Evolutionary conservation across 805 yeast genomes (phyloP), one percentile per base, ranked within the genome.

Genomic region (Cyberlindnera bimundalis): DNA sequence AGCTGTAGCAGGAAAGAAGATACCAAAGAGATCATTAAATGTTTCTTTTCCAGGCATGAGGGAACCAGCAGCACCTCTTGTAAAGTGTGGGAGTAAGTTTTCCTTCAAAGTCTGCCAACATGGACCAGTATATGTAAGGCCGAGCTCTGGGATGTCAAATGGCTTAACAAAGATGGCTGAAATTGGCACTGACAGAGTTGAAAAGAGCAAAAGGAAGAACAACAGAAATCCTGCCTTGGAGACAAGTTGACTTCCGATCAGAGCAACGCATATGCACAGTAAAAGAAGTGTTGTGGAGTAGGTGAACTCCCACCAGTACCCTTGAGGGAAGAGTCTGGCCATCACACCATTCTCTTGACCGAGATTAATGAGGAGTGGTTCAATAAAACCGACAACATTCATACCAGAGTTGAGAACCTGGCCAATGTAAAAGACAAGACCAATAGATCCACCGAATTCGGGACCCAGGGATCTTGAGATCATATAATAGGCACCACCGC

Each of bases 401-500:
- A 93, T 74, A 30, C 96, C 89, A 35, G 89, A 74, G 60, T 93
- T 93, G 43, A 93, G 69, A 8, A 90, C 89, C 65, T 93, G 99
- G 1, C 99, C 99, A 39, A 93, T 71, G 57, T 84, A 95, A 61
- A 93, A 93, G 18, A 93, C 91, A 21, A 93, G 71, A 1, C 99
- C 99, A 48, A 93, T 91, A 4, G 96, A 84, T 4, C 99, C 99
- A 20, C 99, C 99, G 64, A 93, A 93, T 60, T 93, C 99, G 4
- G 97, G 96, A 0, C 99, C 99, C 46, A 93, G 67, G 25, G 96
- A 83, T 51, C 99, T 73, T 25, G 96, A 84, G 45, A 93, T 88
- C 97, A 93, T 93, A 56, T 89, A 93, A 60, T 93, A 93, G 0
- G 98, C 97, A 35, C 99, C 99, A 13, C 99, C 99, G 12, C 98